Conservation (phyloP, 192 early-diverging fungal species). For the Umbelopsis sp. region DNA sequence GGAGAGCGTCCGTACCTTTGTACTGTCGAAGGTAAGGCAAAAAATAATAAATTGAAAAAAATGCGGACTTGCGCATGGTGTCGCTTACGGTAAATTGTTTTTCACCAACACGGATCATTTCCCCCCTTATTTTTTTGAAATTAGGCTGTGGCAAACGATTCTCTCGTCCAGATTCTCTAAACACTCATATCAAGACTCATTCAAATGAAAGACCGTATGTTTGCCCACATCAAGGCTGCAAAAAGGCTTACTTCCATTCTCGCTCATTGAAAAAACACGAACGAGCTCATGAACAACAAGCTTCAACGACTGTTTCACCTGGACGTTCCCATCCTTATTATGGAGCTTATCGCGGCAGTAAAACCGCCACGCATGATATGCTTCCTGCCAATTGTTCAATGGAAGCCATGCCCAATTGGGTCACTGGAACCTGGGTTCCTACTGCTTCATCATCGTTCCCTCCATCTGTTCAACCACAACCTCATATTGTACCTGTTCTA, state of each 20-base stretch:
- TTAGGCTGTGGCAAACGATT: conserved; percentile 71
- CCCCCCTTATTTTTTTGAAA: neutral
- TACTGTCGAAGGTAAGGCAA: conserved; percentile 39
- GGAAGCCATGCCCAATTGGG: conserved; percentile 9
- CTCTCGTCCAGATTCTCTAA: conserved; percentile 74
- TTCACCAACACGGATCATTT: neutral
- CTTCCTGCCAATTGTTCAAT: conserved; percentile 10
- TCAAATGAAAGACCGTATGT: conserved; percentile 58
- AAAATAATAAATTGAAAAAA: neutral
- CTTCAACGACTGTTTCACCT: neutral
- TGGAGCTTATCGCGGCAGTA: conserved; percentile 7
- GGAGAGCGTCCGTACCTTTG: conserved; percentile 79
- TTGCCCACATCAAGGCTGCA: conserved; percentile 49
- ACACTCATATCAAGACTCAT: conserved; percentile 67
- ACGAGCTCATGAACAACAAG: conserved; percentile 44
- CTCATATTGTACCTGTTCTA: neutral
- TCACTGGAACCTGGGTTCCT: neutral
- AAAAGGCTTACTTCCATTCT: conserved; percentile 64
- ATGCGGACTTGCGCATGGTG: too few species aligned
- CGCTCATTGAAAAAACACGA: conserved; percentile 66
- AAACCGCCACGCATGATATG: neutral
- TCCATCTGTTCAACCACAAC: neutral
- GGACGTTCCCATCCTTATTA: neutral
- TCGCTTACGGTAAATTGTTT: neutral
- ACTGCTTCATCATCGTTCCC: neutral